Conservation (phyloP, 176 grass and related monocot species). For the Oryza longistaminata region DNA sequence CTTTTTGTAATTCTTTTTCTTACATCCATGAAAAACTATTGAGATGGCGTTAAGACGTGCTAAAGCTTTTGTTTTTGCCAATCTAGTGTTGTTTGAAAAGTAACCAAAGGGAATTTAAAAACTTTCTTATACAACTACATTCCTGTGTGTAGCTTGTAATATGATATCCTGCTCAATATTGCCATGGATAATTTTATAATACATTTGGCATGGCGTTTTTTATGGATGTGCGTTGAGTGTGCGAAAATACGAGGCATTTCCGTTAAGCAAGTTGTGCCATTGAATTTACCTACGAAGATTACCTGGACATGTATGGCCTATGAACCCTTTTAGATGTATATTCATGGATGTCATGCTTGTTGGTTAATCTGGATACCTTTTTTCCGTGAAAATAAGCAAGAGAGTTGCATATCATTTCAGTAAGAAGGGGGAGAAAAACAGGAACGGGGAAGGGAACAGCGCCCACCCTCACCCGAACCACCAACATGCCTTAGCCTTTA, state of each 20-base stretch:
- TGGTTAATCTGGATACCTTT: background rate
- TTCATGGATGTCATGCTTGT: background rate
- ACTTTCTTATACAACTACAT: background rate
- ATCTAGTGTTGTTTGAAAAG: background rate
- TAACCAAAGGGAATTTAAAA: background rate
- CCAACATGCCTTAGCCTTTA: too few relatives aligned
- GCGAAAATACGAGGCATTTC: background rate
- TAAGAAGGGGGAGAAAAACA: too few relatives aligned
- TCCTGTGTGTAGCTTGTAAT: background rate
- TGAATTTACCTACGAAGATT: background rate
- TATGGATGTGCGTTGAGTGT: background rate
- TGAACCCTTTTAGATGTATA: background rate
- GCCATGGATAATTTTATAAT: background rate
- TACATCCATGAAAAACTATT: background rate
- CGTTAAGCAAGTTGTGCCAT: background rate
- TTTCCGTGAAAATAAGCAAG: too few relatives aligned
- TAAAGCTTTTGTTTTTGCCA: background rate
- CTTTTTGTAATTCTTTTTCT: slow-evolving; percentile 6
- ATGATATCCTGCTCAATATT: background rate
- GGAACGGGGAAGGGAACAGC: too few relatives aligned
- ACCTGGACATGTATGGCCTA: background rate
- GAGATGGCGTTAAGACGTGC: background rate
- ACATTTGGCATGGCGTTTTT: background rate
- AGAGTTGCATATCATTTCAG: too few relatives aligned
- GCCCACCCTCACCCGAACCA: too few relatives aligned